Evolutionary conservation across 1,139 yeast species (phyloP), one percentile per base, ranked within the genome.

Genomic region (Suhomyces chickasaworum): DNA sequence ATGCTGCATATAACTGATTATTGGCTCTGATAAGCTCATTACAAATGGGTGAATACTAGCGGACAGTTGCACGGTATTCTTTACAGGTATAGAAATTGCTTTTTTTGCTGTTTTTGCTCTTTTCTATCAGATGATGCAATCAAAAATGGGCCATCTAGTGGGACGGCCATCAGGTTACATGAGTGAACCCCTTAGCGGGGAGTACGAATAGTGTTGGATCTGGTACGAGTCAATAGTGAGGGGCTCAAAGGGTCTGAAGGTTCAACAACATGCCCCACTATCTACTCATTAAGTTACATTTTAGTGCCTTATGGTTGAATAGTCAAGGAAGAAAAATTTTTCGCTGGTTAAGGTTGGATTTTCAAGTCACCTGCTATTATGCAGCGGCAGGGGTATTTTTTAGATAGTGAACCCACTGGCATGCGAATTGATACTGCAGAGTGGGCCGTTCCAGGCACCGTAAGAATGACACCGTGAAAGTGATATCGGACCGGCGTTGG

Each of bases 1-100:
- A 13, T 29, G 32, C 16, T 29, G 32, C 32, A 29, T 25, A 25
- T 25, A 22, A 25, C 10, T 13, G 9, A 21, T 35, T 35, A 35
- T 35, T 35, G 37, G 37, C 17, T 35, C 37, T 35, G 37, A 35
- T 35, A 35, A 35, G 37, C 29, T n/a, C 16, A 22, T 13, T 22
- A 35, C 37, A 22, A 32, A 17, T 17, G 15, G 22, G 35, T 22
- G 9, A 17, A 17, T 17, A 32, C 18, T 9, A 12, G 35, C 35
- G 35, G 35, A 32, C 35, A 16, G 16, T 32, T 12, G 22, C 35
- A 29, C 17, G 32, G 32, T 29, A 29, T 29, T 29, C 32, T 13
- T 8, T 29, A 15, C 15, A n/a, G 17, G 32, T 29, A 17, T 17
- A 9, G 15, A n/a, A n/a, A n/a, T n/a, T n/a, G n/a, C n/a, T n/a